Evolutionary conservation across 257 asterid species (phyloP).

Genomic region (Fraxinus quadrangulata): DNA sequence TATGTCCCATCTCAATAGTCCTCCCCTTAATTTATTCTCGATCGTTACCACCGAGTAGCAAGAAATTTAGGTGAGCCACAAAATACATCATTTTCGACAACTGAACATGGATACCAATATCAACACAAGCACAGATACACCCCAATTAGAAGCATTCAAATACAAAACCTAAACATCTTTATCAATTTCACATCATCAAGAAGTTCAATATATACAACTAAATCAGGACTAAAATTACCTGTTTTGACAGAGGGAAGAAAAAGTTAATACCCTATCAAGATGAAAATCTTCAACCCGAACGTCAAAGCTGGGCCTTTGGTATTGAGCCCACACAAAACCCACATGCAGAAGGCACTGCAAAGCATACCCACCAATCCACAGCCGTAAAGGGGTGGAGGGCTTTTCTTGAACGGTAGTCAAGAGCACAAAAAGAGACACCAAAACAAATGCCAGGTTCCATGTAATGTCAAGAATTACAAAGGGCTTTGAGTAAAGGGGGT

Average conservation of each 20-base stretch:
- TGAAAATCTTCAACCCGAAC: slow-evolving; percentile 19
- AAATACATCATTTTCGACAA: slow-evolving; percentile 26
- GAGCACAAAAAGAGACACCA: slow-evolving; percentile 62
- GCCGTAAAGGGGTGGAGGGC: slow-evolving; percentile 78
- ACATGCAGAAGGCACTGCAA: slow-evolving; percentile 77
- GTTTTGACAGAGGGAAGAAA: slow-evolving; percentile 47
- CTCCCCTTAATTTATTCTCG: background rate
- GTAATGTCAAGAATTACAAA: slow-evolving; percentile 74
- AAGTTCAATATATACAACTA: background rate
- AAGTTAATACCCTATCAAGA: slow-evolving; percentile 33
- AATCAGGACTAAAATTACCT: slow-evolving; percentile 39
- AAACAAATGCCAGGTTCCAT: slow-evolving; percentile 74
- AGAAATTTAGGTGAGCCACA: slow-evolving; percentile 3
- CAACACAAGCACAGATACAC: slow-evolving; percentile 15
- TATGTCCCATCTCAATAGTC: background rate
- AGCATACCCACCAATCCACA: slow-evolving; percentile 87
- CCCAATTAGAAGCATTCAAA: slow-evolving; percentile 14
- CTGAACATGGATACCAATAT: slow-evolving; percentile 27
- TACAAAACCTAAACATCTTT: background rate
- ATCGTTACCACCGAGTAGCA: background rate
- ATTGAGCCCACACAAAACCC: slow-evolving; percentile 66
- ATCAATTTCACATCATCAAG: slow-evolving; percentile 14
- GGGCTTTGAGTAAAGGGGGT: slow-evolving; percentile 60
- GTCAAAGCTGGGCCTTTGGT: slow-evolving; percentile 43
- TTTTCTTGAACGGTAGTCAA: slow-evolving; percentile 51